Percentiles rank a stretch among this genome's conserved stretches.
These are phyloP conservation scores for Lentinula sp. DNA, from an alignment of 768 basidiomycete species.

Conservation along the genomic window DNA sequence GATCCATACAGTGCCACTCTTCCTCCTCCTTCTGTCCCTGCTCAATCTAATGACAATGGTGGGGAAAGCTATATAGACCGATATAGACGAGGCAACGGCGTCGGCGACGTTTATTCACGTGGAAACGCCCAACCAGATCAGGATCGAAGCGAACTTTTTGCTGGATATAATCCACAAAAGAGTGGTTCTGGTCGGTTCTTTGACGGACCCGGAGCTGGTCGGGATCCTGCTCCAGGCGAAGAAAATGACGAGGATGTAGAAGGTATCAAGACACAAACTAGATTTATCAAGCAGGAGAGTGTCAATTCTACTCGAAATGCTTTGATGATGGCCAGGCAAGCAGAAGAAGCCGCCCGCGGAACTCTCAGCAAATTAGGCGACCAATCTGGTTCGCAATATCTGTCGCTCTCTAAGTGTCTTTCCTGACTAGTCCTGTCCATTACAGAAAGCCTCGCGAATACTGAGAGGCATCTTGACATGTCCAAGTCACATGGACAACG, in stretches of 20 bases:
- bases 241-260: conserved; percentile 65
- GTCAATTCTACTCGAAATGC: conserved; percentile 70
- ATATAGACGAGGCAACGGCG: conserved; percentile 25
- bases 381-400: conserved; percentile 56
- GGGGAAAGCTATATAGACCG: conserved; percentile 15
- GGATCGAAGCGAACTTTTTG: conserved; percentile 48
- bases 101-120: conserved; percentile 39
- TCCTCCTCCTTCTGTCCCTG: not conserved
- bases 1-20: conserved; percentile 1
- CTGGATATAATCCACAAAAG: conserved; percentile 45
- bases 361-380: conserved; percentile 63
- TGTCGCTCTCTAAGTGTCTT: not conserved
- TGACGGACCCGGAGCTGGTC: conserved; percentile 31
- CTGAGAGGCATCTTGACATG: conserved; percentile 71
- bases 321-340: conserved; percentile 65
- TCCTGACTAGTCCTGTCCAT: not conserved
- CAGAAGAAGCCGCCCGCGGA: conserved; percentile 69
- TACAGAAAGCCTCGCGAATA: conserved; percentile 60
- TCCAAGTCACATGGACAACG: conserved; percentile 77
- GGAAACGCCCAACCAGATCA: conserved; percentile 32
- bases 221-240: conserved; percentile 35
- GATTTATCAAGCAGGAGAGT: conserved; percentile 66
- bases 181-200: conserved; percentile 39
- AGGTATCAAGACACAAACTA: conserved; percentile 69
- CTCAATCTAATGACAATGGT: not conserved